phyloP scores from a whole-genome alignment of 495 filamentous ascomycete species.

The Acidiella bohemica region DNA sequence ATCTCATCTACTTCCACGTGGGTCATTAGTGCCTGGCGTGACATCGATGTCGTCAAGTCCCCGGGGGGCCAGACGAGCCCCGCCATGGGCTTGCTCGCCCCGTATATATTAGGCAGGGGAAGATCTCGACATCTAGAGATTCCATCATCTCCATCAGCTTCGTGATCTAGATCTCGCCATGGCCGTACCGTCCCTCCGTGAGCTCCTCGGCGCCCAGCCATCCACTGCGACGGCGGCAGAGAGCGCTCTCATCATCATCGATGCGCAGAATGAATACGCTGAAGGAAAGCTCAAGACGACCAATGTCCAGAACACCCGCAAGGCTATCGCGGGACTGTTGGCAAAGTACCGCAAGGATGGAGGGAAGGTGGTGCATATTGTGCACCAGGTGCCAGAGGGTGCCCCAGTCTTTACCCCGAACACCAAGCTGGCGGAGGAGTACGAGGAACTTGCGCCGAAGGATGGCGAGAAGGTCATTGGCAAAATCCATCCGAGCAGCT shows the following conservation, averaged over 20 bases:
- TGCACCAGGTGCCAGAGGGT: constrained; percentile 40
- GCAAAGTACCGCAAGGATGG: constrained; percentile 36
- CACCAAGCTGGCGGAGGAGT: constrained; percentile 40
- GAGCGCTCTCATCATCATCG: constrained; percentile 47
- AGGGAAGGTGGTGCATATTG: constrained; percentile 44
- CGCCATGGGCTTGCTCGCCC: too few species aligned
- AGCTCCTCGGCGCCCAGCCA: constrained; percentile 34
- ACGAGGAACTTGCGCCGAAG: constrained; percentile 36
- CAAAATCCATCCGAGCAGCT: constrained; percentile 37
- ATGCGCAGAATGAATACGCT: constrained; percentile 53
- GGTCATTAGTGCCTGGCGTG: too few species aligned
- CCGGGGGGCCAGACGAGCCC: too few species aligned
- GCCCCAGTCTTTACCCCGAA: constrained; percentile 48
- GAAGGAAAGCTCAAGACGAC: constrained; percentile 37
- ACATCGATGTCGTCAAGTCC: too few species aligned
- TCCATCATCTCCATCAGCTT: too few species aligned
- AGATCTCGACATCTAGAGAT: too few species aligned
- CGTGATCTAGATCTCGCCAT: too few species aligned
- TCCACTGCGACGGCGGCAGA: constrained; percentile 39
- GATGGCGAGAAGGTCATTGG: constrained; percentile 35
- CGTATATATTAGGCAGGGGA: too few species aligned
- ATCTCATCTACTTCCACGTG: too few species aligned
- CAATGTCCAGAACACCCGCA: constrained; percentile 34
- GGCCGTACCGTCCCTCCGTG: constrained; percentile 36
- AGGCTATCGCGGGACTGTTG: constrained; percentile 37